Evolutionary conservation across 805 yeast genomes (phyloP).

Genomic region (Hanseniaspora taiwanica): DNA sequence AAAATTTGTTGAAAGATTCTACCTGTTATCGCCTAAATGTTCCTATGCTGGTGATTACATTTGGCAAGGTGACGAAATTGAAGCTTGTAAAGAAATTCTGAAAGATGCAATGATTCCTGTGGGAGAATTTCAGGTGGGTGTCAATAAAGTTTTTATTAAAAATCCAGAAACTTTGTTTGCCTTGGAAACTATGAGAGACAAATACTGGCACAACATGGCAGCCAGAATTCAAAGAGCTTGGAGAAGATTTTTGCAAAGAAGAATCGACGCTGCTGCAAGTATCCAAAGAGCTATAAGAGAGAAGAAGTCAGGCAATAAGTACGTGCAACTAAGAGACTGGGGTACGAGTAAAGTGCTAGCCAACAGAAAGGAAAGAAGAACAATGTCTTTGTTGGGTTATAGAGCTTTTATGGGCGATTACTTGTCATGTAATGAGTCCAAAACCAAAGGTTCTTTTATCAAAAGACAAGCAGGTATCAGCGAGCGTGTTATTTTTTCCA

Average conservation of each 20-base stretch:
- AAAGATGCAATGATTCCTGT: slow-evolving; percentile 56
- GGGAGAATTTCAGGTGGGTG: slow-evolving; percentile 82
- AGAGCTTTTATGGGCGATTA: slow-evolving; percentile 94
- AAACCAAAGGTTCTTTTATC: slow-evolving; percentile 66
- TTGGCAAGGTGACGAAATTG: slow-evolving; percentile 46
- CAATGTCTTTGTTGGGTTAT: slow-evolving; percentile 75
- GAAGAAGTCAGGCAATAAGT: slow-evolving; percentile 67
- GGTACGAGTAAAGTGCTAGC: slow-evolving; percentile 54
- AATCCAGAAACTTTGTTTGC: slow-evolving; percentile 96
- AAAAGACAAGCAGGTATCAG: slow-evolving; percentile 54
- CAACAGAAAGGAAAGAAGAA: slow-evolving; percentile 76
- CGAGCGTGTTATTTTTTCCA: slow-evolving; percentile 64
- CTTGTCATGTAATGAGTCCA: slow-evolving; percentile 65
- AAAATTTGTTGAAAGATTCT: slow-evolving; percentile 89
- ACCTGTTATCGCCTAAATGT: slow-evolving; percentile 71
- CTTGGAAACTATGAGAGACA: slow-evolving; percentile 89
- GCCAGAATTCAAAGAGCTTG: slow-evolving; percentile 95
- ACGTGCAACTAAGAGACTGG: slow-evolving; percentile 71
- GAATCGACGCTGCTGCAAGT: slow-evolving; percentile 73
- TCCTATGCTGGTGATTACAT: slow-evolving; percentile 82
- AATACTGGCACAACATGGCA: slow-evolving; percentile 97
- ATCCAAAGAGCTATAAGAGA: slow-evolving; percentile 78
- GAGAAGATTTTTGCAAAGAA: slow-evolving; percentile 67
- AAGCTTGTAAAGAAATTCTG: slow-evolving; percentile 41
- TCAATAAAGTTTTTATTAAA: slow-evolving; percentile 83